These are phyloP conservation scores for Diplodia sapinea DNA, from an alignment of 2,329 filamentous ascomycete species.

Conservation along the genomic window DNA sequence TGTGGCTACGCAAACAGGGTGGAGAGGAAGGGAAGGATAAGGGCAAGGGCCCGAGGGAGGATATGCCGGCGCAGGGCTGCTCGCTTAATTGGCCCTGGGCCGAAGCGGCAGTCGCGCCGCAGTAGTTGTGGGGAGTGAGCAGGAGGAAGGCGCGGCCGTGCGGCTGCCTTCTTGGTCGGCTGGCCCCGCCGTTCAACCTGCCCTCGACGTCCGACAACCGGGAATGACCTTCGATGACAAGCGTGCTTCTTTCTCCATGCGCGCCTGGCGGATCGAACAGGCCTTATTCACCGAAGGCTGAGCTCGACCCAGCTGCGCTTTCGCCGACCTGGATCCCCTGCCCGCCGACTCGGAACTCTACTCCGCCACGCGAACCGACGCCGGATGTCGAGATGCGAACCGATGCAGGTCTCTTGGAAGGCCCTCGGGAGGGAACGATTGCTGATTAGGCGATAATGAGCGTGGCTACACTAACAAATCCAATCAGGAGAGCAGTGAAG, in stretches of 20 bases:
- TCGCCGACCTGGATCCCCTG: constrained; percentile 1
- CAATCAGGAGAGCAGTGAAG: neutral
- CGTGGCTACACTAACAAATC: neutral
- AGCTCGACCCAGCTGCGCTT: neutral
- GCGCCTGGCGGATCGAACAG: neutral
- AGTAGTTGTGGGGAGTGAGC: neutral
- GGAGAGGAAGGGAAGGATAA: constrained; percentile 2
- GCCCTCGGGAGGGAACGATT: neutral
- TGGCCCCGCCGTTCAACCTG: neutral
- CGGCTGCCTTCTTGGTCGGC: neutral
- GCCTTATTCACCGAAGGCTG: neutral
- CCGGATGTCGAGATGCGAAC: neutral
- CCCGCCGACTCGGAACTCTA: neutral
- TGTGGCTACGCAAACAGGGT: neutral
- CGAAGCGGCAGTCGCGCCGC: neutral
- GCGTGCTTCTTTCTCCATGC: neutral
- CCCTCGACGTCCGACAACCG: neutral
- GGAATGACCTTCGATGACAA: neutral
- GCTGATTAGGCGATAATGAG: neutral
- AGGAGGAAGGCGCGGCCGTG: constrained; percentile 3
- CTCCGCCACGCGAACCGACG: neutral
- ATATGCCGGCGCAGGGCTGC: neutral
- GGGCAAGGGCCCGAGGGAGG: neutral
- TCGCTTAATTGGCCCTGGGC: neutral
- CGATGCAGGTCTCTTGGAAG: neutral